Evolutionary conservation across 2,329 filamentous ascomycete genomes (phyloP).

Genomic region (Pezicula neosporulosa): DNA sequence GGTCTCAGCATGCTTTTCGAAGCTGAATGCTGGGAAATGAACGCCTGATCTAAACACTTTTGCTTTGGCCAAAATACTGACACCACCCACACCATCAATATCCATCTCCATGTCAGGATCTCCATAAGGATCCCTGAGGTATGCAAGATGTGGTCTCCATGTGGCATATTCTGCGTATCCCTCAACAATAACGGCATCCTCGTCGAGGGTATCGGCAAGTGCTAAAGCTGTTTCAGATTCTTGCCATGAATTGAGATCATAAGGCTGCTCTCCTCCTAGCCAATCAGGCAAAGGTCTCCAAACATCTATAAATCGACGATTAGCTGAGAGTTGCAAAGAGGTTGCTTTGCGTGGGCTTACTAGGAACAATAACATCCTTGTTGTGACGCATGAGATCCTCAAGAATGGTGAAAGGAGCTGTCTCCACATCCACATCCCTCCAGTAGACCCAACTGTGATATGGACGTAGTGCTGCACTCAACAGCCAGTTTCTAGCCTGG

Average conservation of each 20-base stretch:
- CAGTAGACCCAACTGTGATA: constrained; percentile 99
- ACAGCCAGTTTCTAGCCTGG: constrained; percentile 92
- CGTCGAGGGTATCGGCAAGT: constrained; percentile 89
- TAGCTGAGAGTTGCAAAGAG: constrained; percentile 1
- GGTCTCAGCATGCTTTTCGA: constrained; percentile 97
- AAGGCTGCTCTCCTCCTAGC: constrained; percentile 97
- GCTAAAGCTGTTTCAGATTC: constrained; percentile 96
- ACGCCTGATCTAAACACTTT: constrained; percentile 92
- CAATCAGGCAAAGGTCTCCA: constrained; percentile 98
- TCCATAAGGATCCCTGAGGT: constrained; percentile 92
- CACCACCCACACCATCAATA: constrained; percentile 94
- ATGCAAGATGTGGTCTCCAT: constrained; percentile 95
- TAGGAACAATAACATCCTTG: constrained; percentile 97
- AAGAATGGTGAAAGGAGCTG: constrained; percentile 91
- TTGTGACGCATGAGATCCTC: constrained; percentile 99
- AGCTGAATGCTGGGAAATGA: constrained; percentile 97
- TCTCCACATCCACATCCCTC: constrained; percentile 98
- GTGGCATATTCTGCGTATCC: constrained; percentile 98
- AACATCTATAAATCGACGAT: constrained; percentile 63
- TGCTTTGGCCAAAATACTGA: constrained; percentile 95
- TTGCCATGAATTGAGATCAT: constrained; percentile 98
- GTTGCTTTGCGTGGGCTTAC: constrained; percentile 52
- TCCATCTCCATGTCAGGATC: constrained; percentile 99
- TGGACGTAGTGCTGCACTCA: constrained; percentile 87
- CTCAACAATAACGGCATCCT: constrained; percentile 98